Percentiles rank a stretch among this genome's conserved stretches.
phyloP scores from a whole-genome alignment of 345 rosid species.

The Angophora floribunda region DNA sequence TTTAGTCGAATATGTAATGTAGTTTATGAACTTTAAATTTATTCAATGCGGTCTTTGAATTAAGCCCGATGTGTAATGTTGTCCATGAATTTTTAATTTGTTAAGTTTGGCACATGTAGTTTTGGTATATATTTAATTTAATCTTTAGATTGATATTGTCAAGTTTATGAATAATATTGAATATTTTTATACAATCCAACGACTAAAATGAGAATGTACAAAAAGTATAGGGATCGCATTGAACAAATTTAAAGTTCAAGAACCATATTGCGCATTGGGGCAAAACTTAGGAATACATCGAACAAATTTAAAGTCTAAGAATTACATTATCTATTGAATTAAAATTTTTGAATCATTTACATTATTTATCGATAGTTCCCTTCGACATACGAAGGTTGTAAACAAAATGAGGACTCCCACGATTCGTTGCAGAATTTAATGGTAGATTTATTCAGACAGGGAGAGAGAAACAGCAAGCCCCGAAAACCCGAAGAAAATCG shows the following conservation, averaged over 20 bases:
- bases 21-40: too few species aligned
- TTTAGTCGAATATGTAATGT: background rate
- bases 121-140: too few species aligned
- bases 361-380: background rate
- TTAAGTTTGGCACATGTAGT: too few species aligned
- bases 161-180: too few species aligned
- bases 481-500: background rate
- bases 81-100: too few species aligned
- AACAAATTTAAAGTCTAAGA: too few species aligned
- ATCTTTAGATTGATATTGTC: fast-evolving
- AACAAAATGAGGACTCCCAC: background rate
- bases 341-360: too few species aligned
- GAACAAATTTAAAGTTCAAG: too few species aligned
- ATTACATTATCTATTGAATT: fast-evolving
- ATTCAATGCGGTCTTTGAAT: too few species aligned
- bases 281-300: background rate
- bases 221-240: background rate
- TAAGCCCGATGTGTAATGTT: fast-evolving
- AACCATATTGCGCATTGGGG: fast-evolving
- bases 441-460: background rate
- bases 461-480: background rate
- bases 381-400: background rate
- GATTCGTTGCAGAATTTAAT: background rate
- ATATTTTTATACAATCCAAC: fast-evolving
- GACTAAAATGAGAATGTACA: fast-evolving